Evolutionary conservation across 2,329 filamentous ascomycete genomes (phyloP), one percentile per base, ranked within the genome.

Genomic region (Cryphonectria japonica): DNA sequence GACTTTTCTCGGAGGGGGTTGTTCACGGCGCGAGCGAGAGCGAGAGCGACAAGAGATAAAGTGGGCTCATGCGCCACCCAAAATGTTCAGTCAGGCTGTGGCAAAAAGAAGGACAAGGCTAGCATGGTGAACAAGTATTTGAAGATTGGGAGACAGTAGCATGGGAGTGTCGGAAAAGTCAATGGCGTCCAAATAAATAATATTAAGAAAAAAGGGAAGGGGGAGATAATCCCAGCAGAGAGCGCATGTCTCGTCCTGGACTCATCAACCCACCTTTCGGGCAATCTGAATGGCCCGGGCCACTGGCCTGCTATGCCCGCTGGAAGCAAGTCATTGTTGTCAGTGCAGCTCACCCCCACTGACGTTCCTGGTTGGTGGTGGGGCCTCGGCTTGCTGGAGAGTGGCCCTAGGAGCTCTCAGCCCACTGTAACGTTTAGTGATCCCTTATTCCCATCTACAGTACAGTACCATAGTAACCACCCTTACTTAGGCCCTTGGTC

Each of bases 241-340:
- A 32, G 22, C 7, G 34, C 59, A 32, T 61, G 59, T 34, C 32
- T 39, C 59, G 32, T 37, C 19, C 59, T 13, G 29, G 19, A n/a
- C 34, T 34, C 59, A n/a, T 26, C n/a, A 57, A 26, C 29, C 52
- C 59, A 34, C 29, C 16, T 9, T 34, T 61, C 59, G 32, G 57
- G 9, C 32, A 60, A 60, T 60, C 19, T 60, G 29, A 37, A 22
- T 37, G 57, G 32, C 6, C 57, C 2, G 57, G 34, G 34, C 59
- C 19, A 61, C 32, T 34, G 39, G 19, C 59, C 2, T 34, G 19
- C 34, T 6, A 34, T 61, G 32, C 59, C n/a, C 32, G 57, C 57
- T n/a, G 59, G 22, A 39, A 61, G 32, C 59, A 61, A n/a, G 59
- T 61, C 32, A 39, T n/a, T 61, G 32, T 39, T 61, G 59, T 61